Evolutionary conservation across 2,329 filamentous ascomycete species (phyloP).

Genomic region (Beauveria sp.): DNA sequence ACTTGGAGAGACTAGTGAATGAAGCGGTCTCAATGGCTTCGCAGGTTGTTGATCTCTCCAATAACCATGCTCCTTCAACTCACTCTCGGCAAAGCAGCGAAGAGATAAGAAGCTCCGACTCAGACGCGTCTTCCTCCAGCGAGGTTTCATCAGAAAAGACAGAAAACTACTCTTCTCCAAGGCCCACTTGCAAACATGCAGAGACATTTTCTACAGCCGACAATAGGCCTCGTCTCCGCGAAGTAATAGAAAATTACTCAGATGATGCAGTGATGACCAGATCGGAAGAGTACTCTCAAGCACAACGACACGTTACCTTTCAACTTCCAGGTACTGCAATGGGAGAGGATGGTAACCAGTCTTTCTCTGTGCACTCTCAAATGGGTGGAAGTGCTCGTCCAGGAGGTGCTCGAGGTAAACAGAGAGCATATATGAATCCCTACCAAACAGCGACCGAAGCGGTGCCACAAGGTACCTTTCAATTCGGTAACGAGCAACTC

Average conservation of each 20-base stretch:
- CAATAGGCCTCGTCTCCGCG: slow-evolving; percentile 19
- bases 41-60: slow-evolving; percentile 28
- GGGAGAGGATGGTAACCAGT: slow-evolving; percentile 8
- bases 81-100: not conserved
- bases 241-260: slow-evolving; percentile 22
- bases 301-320: slow-evolving; percentile 15
- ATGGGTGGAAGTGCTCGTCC: not conserved
- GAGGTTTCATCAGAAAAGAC: not conserved
- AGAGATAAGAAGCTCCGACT: not conserved
- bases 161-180: slow-evolving; percentile 1
- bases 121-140: not conserved
- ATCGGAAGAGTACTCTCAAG: slow-evolving; percentile 11
- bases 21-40: slow-evolving; percentile 39
- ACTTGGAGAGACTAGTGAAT: slow-evolving; percentile 39
- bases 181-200: slow-evolving; percentile 19
- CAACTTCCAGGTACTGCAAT: slow-evolving; percentile 8
- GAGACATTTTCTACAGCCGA: slow-evolving; percentile 18
- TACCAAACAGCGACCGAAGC: not conserved
- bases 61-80: slow-evolving; percentile 11
- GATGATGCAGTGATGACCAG: slow-evolving; percentile 5
- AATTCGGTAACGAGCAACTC: slow-evolving; percentile 17
- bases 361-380: not conserved
- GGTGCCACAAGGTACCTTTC: slow-evolving; percentile 10
- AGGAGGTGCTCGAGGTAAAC: not conserved
- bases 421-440: not conserved